Conservation (phyloP, 2,329 filamentous ascomycete genomes). For the Huntiella omanensis region DNA sequence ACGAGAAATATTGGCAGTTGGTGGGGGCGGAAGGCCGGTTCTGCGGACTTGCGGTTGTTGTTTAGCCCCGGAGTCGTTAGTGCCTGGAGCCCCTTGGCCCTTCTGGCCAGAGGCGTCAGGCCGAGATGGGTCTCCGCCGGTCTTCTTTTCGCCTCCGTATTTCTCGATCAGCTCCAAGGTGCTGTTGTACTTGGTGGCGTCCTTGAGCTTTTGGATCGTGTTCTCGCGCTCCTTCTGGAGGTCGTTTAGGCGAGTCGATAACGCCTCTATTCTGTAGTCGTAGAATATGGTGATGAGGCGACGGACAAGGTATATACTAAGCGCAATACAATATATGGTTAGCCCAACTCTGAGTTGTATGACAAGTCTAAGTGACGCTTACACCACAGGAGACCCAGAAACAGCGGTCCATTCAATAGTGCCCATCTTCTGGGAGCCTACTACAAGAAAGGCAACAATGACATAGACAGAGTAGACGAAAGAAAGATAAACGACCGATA, state of each 20-base stretch:
- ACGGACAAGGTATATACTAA: constrained; percentile 63
- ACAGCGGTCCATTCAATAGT: constrained; percentile 61
- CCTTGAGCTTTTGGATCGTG: constrained; percentile 87
- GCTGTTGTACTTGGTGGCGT: constrained; percentile 87
- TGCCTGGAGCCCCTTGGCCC: too few relatives aligned
- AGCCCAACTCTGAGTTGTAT: neutral
- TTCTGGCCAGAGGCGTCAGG: neutral
- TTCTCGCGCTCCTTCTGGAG: constrained; percentile 62
- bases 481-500: constrained; percentile 77
- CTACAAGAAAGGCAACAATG: constrained; percentile 64
- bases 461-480: constrained; percentile 81
- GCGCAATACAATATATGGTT: neutral
- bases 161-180: constrained; percentile 87
- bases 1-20: constrained; percentile 43
- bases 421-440: constrained; percentile 66
- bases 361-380: constrained; percentile 17
- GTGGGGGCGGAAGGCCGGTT: constrained; percentile 26
- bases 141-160: constrained; percentile 38
- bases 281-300: constrained; percentile 50
- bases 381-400: constrained; percentile 61
- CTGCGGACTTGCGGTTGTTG: neutral
- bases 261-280: constrained; percentile 57
- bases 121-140: neutral
- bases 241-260: constrained; percentile 50
- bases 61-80: neutral